These are phyloP conservation scores for Tulasnella calospora DNA, from an alignment of 768 basidiomycete species.

Conservation along the genomic window DNA sequence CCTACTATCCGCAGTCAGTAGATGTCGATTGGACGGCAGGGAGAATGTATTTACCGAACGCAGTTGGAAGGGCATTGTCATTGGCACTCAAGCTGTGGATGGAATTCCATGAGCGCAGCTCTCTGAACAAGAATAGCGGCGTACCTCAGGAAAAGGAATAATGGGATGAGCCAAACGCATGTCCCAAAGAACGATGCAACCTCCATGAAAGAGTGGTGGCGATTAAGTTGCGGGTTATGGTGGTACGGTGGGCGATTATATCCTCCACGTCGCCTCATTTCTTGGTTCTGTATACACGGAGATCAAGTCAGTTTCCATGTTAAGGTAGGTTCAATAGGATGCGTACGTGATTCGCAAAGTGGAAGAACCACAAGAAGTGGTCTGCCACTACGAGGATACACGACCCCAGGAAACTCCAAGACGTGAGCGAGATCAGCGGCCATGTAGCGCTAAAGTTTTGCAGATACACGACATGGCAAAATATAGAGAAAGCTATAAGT, in stretches of 20 bases:
- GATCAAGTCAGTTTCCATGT: neutral
- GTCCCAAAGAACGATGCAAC: slow-evolving; percentile 48
- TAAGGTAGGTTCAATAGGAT: neutral
- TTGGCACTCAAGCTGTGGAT: slow-evolving; percentile 73
- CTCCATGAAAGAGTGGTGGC: slow-evolving; percentile 35
- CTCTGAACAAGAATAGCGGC: neutral
- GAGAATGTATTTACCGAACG: neutral
- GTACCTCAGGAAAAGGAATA: slow-evolving; percentile 81
- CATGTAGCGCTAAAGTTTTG: slow-evolving; percentile 86
- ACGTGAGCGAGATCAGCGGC: slow-evolving; percentile 91
- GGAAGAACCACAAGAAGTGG: slow-evolving; percentile 96
- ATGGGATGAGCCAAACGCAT: slow-evolving; percentile 55
- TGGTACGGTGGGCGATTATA: slow-evolving; percentile 23
- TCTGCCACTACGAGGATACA: slow-evolving; percentile 79
- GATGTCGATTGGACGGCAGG: neutral
- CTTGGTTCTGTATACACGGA: neutral
- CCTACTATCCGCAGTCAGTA: slow-evolving; percentile 3
- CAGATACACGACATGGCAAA: slow-evolving; percentile 83
- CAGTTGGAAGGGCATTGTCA: slow-evolving; percentile 83
- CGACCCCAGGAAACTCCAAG: slow-evolving; percentile 75
- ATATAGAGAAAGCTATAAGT: slow-evolving; percentile 70
- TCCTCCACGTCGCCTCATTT: slow-evolving; percentile 15
- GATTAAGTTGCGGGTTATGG: slow-evolving; percentile 13
- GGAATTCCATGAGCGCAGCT: neutral
- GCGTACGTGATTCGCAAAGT: slow-evolving; percentile 56